Conservation (phyloP, 2,329 filamentous ascomycete genomes). For the Chaetomium sp. region DNA sequence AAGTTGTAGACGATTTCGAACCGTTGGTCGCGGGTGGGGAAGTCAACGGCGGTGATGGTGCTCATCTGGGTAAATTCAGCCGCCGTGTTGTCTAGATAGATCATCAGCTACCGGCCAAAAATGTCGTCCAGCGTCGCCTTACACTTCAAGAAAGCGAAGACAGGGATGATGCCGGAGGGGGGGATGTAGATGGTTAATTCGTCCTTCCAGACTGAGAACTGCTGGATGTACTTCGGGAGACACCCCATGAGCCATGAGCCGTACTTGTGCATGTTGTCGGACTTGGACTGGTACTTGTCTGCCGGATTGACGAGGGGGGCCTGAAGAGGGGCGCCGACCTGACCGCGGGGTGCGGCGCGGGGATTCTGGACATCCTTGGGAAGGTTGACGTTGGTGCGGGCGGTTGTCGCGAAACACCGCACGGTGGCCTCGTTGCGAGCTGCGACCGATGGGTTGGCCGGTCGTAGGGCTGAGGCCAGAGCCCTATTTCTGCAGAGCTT, state of each 20-base stretch:
- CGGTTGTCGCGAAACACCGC: constrained; percentile 55
- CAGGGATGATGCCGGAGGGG: constrained; percentile 83
- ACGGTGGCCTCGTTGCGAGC: constrained; percentile 45
- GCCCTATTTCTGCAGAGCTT: constrained; percentile 60
- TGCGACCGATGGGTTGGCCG: constrained; percentile 50
- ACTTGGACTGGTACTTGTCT: constrained; percentile 88
- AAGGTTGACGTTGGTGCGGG: constrained; percentile 55
- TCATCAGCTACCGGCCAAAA: constrained; percentile 1
- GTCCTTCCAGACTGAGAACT: constrained; percentile 99
- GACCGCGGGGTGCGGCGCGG: constrained; percentile 63
- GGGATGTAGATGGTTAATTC: constrained; percentile 94
- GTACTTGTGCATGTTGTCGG: constrained; percentile 87
- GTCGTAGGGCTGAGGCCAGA: constrained; percentile 58
- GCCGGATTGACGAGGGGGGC: constrained; percentile 84
- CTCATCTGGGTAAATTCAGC: constrained; percentile 95
- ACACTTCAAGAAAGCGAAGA: constrained; percentile 92
- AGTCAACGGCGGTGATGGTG: constrained; percentile 93
- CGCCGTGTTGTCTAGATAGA: constrained; percentile 76
- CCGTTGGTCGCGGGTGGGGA: constrained; percentile 89
- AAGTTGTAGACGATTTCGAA: constrained; percentile 99
- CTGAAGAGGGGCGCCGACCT: constrained; percentile 63
- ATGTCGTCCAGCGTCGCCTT: constrained; percentile 23
- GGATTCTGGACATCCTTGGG: constrained; percentile 67
- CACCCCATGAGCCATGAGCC: constrained; percentile 96
- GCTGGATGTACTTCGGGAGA: constrained; percentile 96